Evolutionary conservation across 768 basidiomycete genomes (phyloP).

Genomic region (Clitopilus passeckerianus): DNA sequence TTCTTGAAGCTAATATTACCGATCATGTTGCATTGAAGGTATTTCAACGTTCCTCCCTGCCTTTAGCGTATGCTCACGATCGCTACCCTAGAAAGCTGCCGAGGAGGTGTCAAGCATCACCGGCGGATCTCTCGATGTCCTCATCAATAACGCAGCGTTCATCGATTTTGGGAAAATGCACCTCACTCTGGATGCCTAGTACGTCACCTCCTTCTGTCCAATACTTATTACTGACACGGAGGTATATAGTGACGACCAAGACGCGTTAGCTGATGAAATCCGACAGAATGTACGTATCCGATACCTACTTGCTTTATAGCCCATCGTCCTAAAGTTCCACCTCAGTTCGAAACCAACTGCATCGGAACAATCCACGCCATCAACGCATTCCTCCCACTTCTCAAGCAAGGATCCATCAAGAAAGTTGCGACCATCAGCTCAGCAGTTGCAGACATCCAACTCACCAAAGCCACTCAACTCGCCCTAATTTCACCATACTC

Average conservation of each 20-base stretch:
- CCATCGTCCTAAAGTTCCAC: background rate
- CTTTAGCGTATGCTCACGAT: background rate
- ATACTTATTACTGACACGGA: background rate
- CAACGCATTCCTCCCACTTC: constrained; percentile 33
- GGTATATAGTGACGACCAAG: background rate
- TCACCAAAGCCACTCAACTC: constrained; percentile 12
- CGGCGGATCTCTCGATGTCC: constrained; percentile 27
- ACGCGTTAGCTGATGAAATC: background rate
- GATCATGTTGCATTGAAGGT: constrained; percentile 23
- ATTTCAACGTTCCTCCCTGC: background rate
- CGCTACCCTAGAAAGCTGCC: constrained; percentile 16
- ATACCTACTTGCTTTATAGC: background rate
- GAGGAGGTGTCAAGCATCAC: constrained; percentile 18
- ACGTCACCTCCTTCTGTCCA: constrained; percentile 5
- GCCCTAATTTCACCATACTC: constrained; percentile 17
- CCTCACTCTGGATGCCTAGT: constrained; percentile 15
- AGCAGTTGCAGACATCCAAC: constrained; percentile 22
- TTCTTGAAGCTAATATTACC: constrained; percentile 31
- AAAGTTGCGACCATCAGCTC: constrained; percentile 28
- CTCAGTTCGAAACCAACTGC: constrained; percentile 27
- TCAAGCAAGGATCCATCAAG: constrained; percentile 23
- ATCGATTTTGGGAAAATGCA: constrained; percentile 4
- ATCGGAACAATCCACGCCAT: constrained; percentile 27
- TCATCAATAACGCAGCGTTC: constrained; percentile 31
- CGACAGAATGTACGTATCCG: background rate